Evolutionary conservation across 345 rosid genomes (phyloP), one percentile per base, ranked within the genome.

Genomic region (Moricandia arvensis): DNA sequence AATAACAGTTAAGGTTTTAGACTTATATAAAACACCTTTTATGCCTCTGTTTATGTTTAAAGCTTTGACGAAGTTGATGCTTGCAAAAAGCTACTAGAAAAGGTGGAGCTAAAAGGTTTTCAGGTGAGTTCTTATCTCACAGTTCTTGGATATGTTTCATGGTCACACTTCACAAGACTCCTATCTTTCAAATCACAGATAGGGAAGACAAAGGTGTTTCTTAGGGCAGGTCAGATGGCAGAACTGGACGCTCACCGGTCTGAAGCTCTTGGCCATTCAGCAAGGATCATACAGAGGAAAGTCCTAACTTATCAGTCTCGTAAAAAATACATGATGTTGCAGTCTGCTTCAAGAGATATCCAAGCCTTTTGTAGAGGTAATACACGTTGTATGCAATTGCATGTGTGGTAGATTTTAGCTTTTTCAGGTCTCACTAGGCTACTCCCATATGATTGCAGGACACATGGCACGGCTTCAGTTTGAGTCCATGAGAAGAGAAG

Each of bases 201-300:
- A 66, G 99, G 99, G 73, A 90, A 89, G 79, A 92, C 98, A 57
- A 92, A 95, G 81, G 87, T 95, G 61, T 92, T 95, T 78, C 96
- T 92, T 63, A 83, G 99, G 81, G 98, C 99, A 47, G 99, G 98
- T 73, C 98, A 95, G 79, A 95, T 95, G 99, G 99, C 99, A 77
- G 99, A 95, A 80, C 71, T 92, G 68, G 99, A 92, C 87, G 82
- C 84, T 77, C 85, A 82, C 60, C 84, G 98, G 75, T 86, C 66
- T 59, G 91, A 89, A 81, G 91, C 88, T 29, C 83, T 95, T 70
- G 94, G 96, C 71, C 83, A 83, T 73, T 88, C 98, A 16, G 99
- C 98, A 21, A 83, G 80, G 78, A 82, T 86, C 54, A 88, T 95
- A 63, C 98, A 92, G 84, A 88, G 94, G 58, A 92, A 86, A 84